These are phyloP conservation scores for Fusarium gaditjirri DNA, from an alignment of 2,329 filamentous ascomycete species.

Conservation along the genomic window DNA sequence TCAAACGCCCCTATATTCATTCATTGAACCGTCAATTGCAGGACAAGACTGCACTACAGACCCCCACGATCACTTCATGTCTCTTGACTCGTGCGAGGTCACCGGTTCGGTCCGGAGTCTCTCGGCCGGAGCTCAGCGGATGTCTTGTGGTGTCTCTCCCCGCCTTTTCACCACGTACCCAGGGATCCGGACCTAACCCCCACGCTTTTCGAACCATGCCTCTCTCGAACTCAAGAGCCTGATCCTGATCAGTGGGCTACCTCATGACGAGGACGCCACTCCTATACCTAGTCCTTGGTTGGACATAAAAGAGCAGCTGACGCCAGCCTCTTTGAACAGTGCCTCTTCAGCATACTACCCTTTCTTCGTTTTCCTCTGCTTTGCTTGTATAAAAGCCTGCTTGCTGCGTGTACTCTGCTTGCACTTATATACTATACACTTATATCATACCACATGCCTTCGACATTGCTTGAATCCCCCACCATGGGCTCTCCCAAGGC, in stretches of 20 bases:
- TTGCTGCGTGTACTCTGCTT: background rate
- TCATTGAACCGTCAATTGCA: background rate
- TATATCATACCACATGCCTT: slow-evolving; percentile 32
- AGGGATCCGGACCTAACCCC: slow-evolving; percentile 37
- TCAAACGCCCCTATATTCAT: background rate
- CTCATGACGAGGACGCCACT: slow-evolving; percentile 42
- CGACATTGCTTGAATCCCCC: slow-evolving; percentile 38
- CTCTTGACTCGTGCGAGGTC: slow-evolving; percentile 10
- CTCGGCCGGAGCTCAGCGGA: slow-evolving; percentile 40
- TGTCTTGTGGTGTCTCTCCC: slow-evolving; percentile 9
- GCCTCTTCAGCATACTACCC: slow-evolving; percentile 7
- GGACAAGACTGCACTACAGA: background rate
- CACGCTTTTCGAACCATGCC: slow-evolving; percentile 25
- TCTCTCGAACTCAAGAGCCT: slow-evolving; percentile 26
- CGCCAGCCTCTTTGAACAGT: slow-evolving; percentile 21
- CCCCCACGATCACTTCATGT: slow-evolving; percentile 19
- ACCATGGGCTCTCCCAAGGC: slow-evolving; percentile 44
- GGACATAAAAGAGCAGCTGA: slow-evolving; percentile 44
- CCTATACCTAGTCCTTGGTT: slow-evolving; percentile 4
- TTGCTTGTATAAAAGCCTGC: slow-evolving; percentile 16
- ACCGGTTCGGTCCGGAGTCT: slow-evolving; percentile 41
- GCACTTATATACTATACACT: background rate
- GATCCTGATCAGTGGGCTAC: slow-evolving; percentile 17
- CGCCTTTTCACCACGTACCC: slow-evolving; percentile 21
- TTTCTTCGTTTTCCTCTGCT: slow-evolving; percentile 8